Base-by-base conservation (phyloP, 108 stramenopile genomes). In the Pseudonitzschia multistriata region DNA sequence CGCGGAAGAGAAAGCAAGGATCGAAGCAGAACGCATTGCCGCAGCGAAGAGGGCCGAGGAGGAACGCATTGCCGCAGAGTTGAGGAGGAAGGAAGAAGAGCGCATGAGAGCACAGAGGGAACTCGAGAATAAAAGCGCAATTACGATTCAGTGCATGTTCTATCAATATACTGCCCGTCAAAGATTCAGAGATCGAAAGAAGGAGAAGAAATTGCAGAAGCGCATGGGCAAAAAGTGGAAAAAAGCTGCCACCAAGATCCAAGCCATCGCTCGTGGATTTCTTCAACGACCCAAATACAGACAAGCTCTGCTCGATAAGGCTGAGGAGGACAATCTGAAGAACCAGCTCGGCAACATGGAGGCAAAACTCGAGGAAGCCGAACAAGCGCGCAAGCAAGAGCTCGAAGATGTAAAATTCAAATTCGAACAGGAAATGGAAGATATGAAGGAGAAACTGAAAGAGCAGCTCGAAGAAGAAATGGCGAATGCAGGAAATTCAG, bases 231-330 rank as follows among this genome's bases (percentile, higher is more conserved):
- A 83, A 70, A 80, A 80, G 37, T 67, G 60, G 68, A 73, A 71
- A 52, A 74, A 73, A 49, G 82, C 88, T 29, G 87, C 88, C 21
- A 65, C 83, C 28, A 75, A 68, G 17, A 86, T 92, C 66, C 91
- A 92, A 71, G 87, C 91, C 15, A 64, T 79, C 49, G 82, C 79
- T 31, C 87, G 91, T 37, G 84, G 83, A 4, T 82, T 82, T 35
- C 78, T 81, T 31, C 82, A 85, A 60, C 74, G 85, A 52, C 85
- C 85, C 21, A 80, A 71, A 59, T 89, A 82, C 67, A 54, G 50
- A 13, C 30, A 28, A 14, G 77, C 67, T 6, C 64, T 86, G 21
- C 10, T 50, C 3, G 79, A 77, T 69, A 75, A 81, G 75, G 62
- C 68, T 37, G 88, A 89, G 73, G 85, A 86, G 67, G 79, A 82